These are phyloP conservation scores for Akebia trifoliata DNA, from an alignment of 164 flowering plant genomes.

Conservation along the genomic window DNA sequence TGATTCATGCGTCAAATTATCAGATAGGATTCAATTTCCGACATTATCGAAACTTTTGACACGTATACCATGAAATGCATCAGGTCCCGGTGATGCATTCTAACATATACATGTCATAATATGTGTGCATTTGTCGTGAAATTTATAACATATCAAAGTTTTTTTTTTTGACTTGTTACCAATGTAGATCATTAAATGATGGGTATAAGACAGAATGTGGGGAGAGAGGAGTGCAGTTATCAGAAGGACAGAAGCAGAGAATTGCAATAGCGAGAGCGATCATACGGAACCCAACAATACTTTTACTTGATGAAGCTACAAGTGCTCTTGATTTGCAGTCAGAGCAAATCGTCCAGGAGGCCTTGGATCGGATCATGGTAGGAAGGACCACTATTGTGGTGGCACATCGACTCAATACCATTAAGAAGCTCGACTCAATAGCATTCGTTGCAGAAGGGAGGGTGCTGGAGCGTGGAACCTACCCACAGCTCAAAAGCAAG, in stretches of 20 bases:
- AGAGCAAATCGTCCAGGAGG: slow-evolving; percentile 84
- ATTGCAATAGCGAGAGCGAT: slow-evolving; percentile 90
- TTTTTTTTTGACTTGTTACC: not conserved
- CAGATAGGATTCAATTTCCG: too few relatives aligned
- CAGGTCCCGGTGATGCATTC: too few relatives aligned
- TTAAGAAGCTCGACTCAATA: slow-evolving; percentile 62
- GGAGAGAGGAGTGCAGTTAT: slow-evolving; percentile 82
- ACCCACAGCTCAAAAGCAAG: slow-evolving; percentile 55
- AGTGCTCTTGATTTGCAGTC: slow-evolving; percentile 88
- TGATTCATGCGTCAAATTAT: too few relatives aligned
- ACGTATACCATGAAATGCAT: too few relatives aligned
- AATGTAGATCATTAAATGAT: slow-evolving; percentile 57
- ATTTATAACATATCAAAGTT: not conserved
- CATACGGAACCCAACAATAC: slow-evolving; percentile 58
- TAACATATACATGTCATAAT: not conserved
- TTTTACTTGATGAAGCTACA: slow-evolving; percentile 87
- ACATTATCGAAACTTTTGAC: too few relatives aligned
- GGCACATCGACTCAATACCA: slow-evolving; percentile 86
- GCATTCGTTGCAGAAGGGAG: slow-evolving; percentile 75
- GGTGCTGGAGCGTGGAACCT: slow-evolving; percentile 68
- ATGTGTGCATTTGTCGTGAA: not conserved
- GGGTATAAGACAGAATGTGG: slow-evolving; percentile 89
- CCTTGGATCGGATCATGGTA: slow-evolving; percentile 69
- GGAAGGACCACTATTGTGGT: slow-evolving; percentile 78
- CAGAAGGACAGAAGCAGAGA: slow-evolving; percentile 93